These are phyloP conservation scores for Fraxinus velutina DNA, from an alignment of 305 asterid genomes.

Conservation along the genomic window DNA sequence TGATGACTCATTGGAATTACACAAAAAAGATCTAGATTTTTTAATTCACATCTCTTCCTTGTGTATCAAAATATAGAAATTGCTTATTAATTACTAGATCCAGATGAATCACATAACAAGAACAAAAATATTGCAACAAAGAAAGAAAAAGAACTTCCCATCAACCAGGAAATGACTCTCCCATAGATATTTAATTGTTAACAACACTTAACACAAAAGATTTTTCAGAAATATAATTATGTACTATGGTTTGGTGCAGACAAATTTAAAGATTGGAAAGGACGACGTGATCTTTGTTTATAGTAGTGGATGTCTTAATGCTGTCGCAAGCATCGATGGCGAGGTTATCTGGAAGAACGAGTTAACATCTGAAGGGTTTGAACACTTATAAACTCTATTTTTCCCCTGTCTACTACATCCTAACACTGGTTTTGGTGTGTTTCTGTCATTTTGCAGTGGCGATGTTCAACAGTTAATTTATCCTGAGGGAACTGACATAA, in stretches of 20 bases:
- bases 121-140: not conserved
- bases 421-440: constrained; percentile 19
- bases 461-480: constrained; percentile 56
- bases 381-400: not conserved
- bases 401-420: not conserved
- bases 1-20: not conserved
- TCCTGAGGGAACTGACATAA: constrained; percentile 58
- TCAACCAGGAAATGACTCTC: not conserved
- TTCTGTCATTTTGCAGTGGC: constrained; percentile 51
- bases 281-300: constrained; percentile 61
- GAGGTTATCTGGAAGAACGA: constrained; percentile 86
- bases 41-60: not conserved
- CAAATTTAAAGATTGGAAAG: constrained; percentile 59
- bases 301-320: constrained; percentile 74
- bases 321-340: constrained; percentile 80
- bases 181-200: not conserved
- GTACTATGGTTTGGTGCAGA: constrained; percentile 42
- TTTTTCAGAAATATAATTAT: constrained; percentile 10
- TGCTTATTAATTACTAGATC: not conserved
- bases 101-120: not conserved
- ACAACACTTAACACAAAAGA: not conserved
- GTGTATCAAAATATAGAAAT: not conserved
- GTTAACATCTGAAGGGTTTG: constrained; percentile 47
- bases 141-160: not conserved
- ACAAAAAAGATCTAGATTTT: not conserved